Evolutionary conservation across 108 stramenopile genomes (phyloP).

Genomic region (Craspedostauros australis): DNA sequence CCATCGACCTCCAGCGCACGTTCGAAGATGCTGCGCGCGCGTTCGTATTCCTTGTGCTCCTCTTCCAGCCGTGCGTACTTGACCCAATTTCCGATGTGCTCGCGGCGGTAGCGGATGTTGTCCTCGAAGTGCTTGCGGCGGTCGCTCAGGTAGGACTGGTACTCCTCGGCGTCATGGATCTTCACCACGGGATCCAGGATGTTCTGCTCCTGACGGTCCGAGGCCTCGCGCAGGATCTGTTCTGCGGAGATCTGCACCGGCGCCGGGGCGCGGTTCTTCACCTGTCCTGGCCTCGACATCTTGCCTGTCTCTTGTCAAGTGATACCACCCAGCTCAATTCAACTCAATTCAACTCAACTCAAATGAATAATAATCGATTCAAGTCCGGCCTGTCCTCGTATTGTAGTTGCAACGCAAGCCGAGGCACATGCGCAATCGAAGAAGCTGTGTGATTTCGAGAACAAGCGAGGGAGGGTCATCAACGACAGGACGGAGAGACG

Average conservation of each 20-base stretch:
- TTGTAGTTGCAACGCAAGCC: no score
- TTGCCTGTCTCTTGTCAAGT: no score
- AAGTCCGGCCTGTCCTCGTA: no score
- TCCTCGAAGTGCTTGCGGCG: conserved; percentile 94
- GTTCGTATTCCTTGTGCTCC: conserved; percentile 95
- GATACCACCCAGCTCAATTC: no score
- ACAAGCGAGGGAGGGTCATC: no score
- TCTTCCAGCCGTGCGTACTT: conserved; percentile 98
- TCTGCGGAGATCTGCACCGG: conserved; percentile 99
- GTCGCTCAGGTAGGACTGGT: conserved; percentile 87
- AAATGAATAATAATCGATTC: no score
- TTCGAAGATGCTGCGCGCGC: conserved; percentile 96
- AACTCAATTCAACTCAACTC: no score
- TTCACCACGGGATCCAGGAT: conserved; percentile 72
- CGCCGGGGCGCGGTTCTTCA: conserved; percentile 99
- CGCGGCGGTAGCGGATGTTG: conserved; percentile 91
- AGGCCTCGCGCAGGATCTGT: conserved; percentile 96
- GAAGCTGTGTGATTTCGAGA: no score
- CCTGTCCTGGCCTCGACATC: no score
- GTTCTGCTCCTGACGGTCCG: conserved; percentile 85
- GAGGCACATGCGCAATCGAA: no score
- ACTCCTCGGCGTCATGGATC: conserved; percentile 97
- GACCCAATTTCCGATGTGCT: conserved; percentile 95
- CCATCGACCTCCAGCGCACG: conserved; percentile 95
- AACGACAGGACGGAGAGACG: no score